A percentile compares a stretch with the other conserved stretches of the same genome.
Evolutionary conservation across 345 rosid species (phyloP).

Genomic region (Moringa oleifera): DNA sequence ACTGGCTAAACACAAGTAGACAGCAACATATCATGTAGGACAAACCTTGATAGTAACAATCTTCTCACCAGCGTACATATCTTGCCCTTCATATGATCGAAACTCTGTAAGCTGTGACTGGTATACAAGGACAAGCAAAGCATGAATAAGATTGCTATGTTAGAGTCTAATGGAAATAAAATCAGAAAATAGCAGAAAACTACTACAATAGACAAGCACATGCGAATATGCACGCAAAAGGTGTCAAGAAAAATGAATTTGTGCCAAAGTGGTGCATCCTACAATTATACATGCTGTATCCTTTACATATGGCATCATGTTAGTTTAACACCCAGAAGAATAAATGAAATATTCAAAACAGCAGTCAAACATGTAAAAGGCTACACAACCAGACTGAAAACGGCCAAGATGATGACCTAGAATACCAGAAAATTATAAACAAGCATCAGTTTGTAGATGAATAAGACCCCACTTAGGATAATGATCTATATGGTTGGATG

Average conservation of each 20-base stretch:
- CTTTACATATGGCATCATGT: no score
- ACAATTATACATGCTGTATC: no score
- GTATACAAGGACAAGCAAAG: slow-evolving; percentile 9
- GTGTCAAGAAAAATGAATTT: no score
- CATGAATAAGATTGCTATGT: not conserved
- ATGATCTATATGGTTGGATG: not conserved
- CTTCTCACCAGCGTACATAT: slow-evolving; percentile 86
- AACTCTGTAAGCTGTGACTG: slow-evolving; percentile 87
- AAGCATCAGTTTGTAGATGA: not conserved
- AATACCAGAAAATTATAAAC: no score
- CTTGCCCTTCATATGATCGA: slow-evolving; percentile 88
- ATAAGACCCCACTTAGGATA: not conserved
- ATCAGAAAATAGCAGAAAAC: not conserved
- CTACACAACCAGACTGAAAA: no score
- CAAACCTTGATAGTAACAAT: slow-evolving; percentile 90
- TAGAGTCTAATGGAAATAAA: not conserved
- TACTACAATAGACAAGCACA: not conserved
- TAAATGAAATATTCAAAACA: no score
- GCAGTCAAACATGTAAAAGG: no score
- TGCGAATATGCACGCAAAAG: no score
- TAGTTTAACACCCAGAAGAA: no score
- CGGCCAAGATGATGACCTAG: no score
- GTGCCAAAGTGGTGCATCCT: no score
- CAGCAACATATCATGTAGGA: slow-evolving; percentile 1
- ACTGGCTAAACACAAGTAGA: not conserved